Evolutionary conservation across 768 basidiomycete genomes (phyloP), one percentile per base, ranked within the genome.

Genomic region (Leccinum disarticulatum): DNA sequence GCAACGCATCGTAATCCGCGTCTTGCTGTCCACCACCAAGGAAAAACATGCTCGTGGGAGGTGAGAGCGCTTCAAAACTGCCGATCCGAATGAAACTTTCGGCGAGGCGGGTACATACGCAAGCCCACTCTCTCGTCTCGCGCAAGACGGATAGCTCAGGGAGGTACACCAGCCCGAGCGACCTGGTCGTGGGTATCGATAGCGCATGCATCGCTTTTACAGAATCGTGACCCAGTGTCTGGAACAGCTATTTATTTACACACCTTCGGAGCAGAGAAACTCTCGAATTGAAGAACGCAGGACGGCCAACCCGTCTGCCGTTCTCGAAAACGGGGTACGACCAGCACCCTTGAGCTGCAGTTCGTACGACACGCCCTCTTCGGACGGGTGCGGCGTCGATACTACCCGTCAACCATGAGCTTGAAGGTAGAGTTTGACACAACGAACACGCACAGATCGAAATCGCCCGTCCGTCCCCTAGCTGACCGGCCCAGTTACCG

Each of bases 391-490:
- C 0, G 89, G 85, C 0, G 92, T 93, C n/a, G 87, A 86, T 58
- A 92, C 91, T 93, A 61, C 13, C 7, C 7, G 53, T 35, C 14
- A 30, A 38, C 0, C 19, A 54, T 62, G 27, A 35, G 1, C 25
- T 55, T 62, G 31, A 70, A 52, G 61, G 30, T 48, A 47, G 56
- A 25, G 61, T 50, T 54, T 15, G 25, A 47, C 11, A 46, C 47
- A 60, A 1, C 58, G 48, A 52, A 49, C 51, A 75, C 83, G 63
- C 65, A 85, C 86, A 75, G 54, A 99, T 84, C 9, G 91, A 91
- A n/a, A 93, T 91, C 1, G 97, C 96, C 17, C 97, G 82, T 0
- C 97, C 97, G 67, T 98, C 96, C 13, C 97, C 97, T 4, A 99
- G 80, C 70, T 98, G 97, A 27, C 95, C 94, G 1, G 97, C 95